Conservation (phyloP, 768 basidiomycete genomes). For the Tricholoma terreum region DNA sequence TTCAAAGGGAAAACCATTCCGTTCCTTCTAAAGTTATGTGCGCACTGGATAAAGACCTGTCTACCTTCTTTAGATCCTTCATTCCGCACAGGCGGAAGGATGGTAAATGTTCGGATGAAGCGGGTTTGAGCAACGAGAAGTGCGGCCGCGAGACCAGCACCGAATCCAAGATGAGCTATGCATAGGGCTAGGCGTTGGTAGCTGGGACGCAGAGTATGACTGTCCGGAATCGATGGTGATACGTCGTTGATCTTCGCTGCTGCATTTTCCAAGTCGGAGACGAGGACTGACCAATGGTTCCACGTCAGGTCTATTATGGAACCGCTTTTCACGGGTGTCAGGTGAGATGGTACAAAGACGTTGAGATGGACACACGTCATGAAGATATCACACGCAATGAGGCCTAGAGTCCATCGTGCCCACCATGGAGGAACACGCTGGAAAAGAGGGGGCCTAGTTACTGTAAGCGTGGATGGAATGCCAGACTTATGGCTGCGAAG, state of each 20-base stretch:
- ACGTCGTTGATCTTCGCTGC: conserved; percentile 14
- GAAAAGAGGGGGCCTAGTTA: conserved; percentile 24
- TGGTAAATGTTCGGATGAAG: conserved; percentile 30
- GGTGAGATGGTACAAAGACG: background rate
- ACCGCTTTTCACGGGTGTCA: conserved; percentile 15
- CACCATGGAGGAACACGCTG: conserved; percentile 28
- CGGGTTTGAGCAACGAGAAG: conserved; percentile 28
- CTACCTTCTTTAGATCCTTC: conserved; percentile 12
- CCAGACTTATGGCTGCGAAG: conserved; percentile 5
- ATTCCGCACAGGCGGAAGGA: conserved; percentile 19
- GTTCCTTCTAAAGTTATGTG: conserved; percentile 25
- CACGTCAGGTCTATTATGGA: conserved; percentile 33
- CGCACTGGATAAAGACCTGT: conserved; percentile 30
- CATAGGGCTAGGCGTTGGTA: conserved; percentile 34
- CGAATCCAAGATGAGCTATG: conserved; percentile 25
- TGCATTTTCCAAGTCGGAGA: conserved; percentile 20
- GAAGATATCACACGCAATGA: conserved; percentile 29
- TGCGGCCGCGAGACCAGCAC: conserved; percentile 27
- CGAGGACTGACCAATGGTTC: conserved; percentile 29
- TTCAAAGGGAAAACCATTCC: conserved; percentile 25
- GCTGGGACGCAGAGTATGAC: conserved; percentile 27
- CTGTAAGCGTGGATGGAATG: conserved; percentile 1
- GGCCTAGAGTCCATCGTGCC: conserved; percentile 27
- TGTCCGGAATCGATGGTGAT: conserved; percentile 8
- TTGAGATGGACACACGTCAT: conserved; percentile 25